phyloP scores from a whole-genome alignment of 176 grass and related monocot genomes.

The Hyparrhenia diplandra region DNA sequence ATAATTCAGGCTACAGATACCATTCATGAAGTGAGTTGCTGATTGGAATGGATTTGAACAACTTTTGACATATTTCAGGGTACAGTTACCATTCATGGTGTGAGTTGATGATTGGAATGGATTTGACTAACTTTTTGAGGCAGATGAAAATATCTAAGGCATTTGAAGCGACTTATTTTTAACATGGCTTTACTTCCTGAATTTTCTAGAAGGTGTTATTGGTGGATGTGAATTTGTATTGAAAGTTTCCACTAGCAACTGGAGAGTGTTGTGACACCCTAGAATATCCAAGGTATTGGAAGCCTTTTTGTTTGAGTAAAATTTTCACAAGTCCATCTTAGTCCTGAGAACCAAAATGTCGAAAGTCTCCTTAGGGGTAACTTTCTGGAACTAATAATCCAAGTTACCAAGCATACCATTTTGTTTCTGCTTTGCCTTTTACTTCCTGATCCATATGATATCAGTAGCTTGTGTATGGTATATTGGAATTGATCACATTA shows the following conservation, averaged over 20 bases:
- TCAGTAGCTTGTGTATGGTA: background rate
- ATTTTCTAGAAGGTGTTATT: background rate
- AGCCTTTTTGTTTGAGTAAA: background rate
- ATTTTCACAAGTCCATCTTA: background rate
- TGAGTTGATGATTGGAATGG: background rate
- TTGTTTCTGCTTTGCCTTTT: background rate
- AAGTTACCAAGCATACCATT: background rate
- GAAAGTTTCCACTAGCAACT: background rate
- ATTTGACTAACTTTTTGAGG: background rate
- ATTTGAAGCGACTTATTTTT: background rate
- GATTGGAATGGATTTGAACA: too few relatives aligned
- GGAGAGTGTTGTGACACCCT: background rate
- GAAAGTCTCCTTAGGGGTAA: background rate
- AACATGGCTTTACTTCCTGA: background rate
- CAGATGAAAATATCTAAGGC: background rate
- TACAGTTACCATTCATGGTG: background rate
- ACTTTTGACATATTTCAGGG: background rate
- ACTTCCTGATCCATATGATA: background rate
- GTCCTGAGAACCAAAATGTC: conserved; percentile 10
- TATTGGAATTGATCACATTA: background rate
- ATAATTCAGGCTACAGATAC: too few relatives aligned
- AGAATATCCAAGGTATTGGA: conserved; percentile 4
- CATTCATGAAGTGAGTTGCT: too few relatives aligned
- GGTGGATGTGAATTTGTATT: conserved; percentile 14
- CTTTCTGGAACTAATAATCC: background rate